Percentiles rank a stretch among this genome's conserved stretches.
phyloP scores from a whole-genome alignment of 805 yeast genomes.

The Candida oleophila region DNA sequence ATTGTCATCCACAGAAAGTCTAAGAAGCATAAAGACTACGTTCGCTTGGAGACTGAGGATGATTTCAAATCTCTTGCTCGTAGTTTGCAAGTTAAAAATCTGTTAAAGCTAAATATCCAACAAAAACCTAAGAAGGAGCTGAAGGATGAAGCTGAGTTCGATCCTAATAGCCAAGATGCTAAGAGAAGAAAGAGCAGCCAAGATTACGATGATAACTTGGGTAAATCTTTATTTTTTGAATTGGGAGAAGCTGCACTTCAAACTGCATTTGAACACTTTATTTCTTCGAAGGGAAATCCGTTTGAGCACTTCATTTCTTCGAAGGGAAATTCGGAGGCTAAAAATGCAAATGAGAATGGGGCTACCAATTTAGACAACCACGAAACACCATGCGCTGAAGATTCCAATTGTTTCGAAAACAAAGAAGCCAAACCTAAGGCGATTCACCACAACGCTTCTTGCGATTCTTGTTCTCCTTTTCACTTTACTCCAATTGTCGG shows the following conservation, averaged over 20 bases:
- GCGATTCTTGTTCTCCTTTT: conserved; percentile 35
- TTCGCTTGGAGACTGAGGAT: conserved; percentile 32
- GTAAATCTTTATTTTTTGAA: conserved; percentile 15
- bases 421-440: conserved; percentile 2
- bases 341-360: no score
- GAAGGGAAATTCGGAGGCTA: conserved; percentile 7
- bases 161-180: background rate
- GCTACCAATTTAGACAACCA: no score
- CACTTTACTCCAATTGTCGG: conserved; percentile 42
- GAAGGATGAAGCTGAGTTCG: conserved; percentile 1
- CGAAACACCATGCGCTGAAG: no score
- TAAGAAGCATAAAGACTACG: conserved; percentile 43
- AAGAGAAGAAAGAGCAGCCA: conserved; percentile 1
- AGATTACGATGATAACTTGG: background rate
- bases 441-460: conserved; percentile 26
- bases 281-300: conserved; percentile 12
- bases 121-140: conserved; percentile 9
- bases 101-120: conserved; percentile 33
- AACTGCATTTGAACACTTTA: conserved; percentile 28
- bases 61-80: conserved; percentile 46
- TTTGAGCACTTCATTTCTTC: conserved; percentile 15
- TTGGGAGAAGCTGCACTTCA: conserved; percentile 26
- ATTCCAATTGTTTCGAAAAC: no score
- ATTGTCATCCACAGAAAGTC: conserved; percentile 37
- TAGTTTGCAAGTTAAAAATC: conserved; percentile 48